Percentiles rank a stretch among this genome's conserved stretches.
phyloP scores from a whole-genome alignment of 768 basidiomycete species.

The Termitomyces sp. region DNA sequence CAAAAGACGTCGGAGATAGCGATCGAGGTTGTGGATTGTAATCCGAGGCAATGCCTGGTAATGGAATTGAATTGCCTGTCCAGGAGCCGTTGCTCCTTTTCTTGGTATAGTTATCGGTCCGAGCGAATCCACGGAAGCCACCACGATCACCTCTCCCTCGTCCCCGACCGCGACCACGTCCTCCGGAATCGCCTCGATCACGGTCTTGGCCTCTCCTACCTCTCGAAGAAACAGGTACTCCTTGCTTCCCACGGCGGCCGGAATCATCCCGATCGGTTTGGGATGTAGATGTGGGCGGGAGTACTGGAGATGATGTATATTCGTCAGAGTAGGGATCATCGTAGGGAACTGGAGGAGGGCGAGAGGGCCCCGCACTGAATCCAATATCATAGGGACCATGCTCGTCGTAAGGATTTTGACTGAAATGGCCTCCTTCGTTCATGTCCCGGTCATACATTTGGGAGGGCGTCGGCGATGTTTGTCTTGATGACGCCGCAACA shows the following conservation, averaged over 20 bases:
- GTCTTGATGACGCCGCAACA: slow-evolving; percentile 46
- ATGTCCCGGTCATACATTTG: slow-evolving; percentile 52
- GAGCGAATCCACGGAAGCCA: slow-evolving; percentile 22
- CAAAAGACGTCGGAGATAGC: slow-evolving; percentile 39
- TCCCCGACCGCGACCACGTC: slow-evolving; percentile 27
- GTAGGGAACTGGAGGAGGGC: slow-evolving; percentile 67
- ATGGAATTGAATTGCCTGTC: slow-evolving; percentile 14
- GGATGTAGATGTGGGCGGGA: neutral
- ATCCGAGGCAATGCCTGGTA: slow-evolving; percentile 17
- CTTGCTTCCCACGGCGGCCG: slow-evolving; percentile 1
- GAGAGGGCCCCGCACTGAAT: slow-evolving; percentile 45
- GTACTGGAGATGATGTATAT: slow-evolving; percentile 16
- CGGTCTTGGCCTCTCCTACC: slow-evolving; percentile 24
- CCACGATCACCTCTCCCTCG: slow-evolving; percentile 26
- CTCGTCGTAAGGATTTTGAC: slow-evolving; percentile 59
- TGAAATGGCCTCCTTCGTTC: slow-evolving; percentile 35
- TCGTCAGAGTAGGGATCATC: slow-evolving; percentile 71
- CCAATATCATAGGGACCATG: slow-evolving; percentile 67
- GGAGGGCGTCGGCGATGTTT: slow-evolving; percentile 47
- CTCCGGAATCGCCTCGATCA: slow-evolving; percentile 33
- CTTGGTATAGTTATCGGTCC: slow-evolving; percentile 5
- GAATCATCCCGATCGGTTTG: neutral
- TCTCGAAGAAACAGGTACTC: neutral
- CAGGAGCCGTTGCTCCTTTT: slow-evolving; percentile 11
- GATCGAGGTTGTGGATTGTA: slow-evolving; percentile 25